Conservation (phyloP, 2,329 filamentous ascomycete species). For the Nigrograna mackinnonii region DNA sequence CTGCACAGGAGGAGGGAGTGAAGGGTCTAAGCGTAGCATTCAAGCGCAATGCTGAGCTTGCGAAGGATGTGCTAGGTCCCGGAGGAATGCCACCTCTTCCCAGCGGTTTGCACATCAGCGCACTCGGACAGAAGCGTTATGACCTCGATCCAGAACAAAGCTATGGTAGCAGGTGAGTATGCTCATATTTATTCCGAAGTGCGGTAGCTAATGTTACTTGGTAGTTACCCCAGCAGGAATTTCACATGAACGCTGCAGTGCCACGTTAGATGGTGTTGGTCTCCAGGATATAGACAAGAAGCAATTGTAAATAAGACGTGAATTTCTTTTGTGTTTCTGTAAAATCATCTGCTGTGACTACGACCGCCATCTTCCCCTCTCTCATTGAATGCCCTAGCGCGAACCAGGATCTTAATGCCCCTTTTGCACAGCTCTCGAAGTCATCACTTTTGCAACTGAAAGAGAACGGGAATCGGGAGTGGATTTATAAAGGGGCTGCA, state of each 20-base stretch:
- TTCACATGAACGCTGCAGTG: constrained; percentile 38
- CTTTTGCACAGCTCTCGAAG: too few species aligned
- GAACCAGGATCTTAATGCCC: too few species aligned
- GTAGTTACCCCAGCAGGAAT: constrained; percentile 50
- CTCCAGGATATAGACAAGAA: too few species aligned
- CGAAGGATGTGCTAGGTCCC: constrained; percentile 67
- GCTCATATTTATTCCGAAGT: constrained; percentile 19
- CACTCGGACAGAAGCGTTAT: constrained; percentile 68
- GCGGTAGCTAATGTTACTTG: constrained; percentile 11
- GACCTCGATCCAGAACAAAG: constrained; percentile 70
- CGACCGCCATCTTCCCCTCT: too few species aligned
- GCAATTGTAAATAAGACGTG: too few species aligned
- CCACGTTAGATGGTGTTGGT: too few species aligned
- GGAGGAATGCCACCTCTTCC: constrained; percentile 87
- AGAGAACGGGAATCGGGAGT: too few species aligned
- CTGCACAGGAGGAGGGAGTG: constrained; percentile 74
- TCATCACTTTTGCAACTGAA: too few species aligned
- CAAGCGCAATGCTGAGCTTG: constrained; percentile 62
- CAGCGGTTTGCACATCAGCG: constrained; percentile 62
- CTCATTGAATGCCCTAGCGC: too few species aligned
- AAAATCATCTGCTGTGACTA: too few species aligned
- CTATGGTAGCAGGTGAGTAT: constrained; percentile 62
- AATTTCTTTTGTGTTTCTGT: too few species aligned
- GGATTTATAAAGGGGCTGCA: too few species aligned
- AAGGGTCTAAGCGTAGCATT: constrained; percentile 73